Percentiles rank a stretch among this genome's conserved stretches.
phyloP scores from a whole-genome alignment of 2,329 filamentous ascomycete genomes.

The Eurotiales sp. region DNA sequence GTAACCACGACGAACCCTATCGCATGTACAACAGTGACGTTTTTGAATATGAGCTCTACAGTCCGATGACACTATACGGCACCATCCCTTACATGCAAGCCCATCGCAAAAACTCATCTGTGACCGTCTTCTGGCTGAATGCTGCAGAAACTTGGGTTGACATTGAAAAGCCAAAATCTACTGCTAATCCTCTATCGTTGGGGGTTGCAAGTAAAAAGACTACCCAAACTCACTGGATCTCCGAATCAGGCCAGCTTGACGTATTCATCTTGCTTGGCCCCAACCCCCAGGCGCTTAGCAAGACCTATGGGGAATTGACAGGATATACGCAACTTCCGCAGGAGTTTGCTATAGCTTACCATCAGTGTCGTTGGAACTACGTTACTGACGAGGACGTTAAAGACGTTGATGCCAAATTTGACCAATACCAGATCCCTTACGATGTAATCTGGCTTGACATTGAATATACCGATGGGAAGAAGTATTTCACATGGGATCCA shows the following conservation, averaged over 20 bases:
- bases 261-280: slow-evolving; percentile 93
- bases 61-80: slow-evolving; percentile 98
- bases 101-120: slow-evolving; percentile 86
- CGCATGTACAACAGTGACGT: slow-evolving; percentile 94
- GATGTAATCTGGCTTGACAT: slow-evolving; percentile 99
- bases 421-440: slow-evolving; percentile 92
- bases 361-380: slow-evolving; percentile 99
- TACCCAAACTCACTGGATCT: slow-evolving; percentile 95
- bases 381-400: slow-evolving; percentile 95
- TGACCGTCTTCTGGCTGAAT: slow-evolving; percentile 97
- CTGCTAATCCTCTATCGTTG: slow-evolving; percentile 72
- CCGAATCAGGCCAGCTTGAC: slow-evolving; percentile 83
- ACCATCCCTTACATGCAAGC: slow-evolving; percentile 97
- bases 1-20: slow-evolving; percentile 84
- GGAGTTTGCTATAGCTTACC: slow-evolving; percentile 87
- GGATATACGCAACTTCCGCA: slow-evolving; percentile 89
- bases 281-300: slow-evolving; percentile 74
- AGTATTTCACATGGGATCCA: slow-evolving; percentile 97
- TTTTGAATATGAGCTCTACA: slow-evolving; percentile 95
- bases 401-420: slow-evolving; percentile 93
- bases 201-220: slow-evolving; percentile 65
- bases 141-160: slow-evolving; percentile 97
- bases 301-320: slow-evolving; percentile 82
- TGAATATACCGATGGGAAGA: slow-evolving; percentile 93
- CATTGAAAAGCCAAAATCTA: slow-evolving; percentile 73